Evolutionary conservation across 768 basidiomycete genomes (phyloP).

Genomic region (Termitomyces eurrhizus): DNA sequence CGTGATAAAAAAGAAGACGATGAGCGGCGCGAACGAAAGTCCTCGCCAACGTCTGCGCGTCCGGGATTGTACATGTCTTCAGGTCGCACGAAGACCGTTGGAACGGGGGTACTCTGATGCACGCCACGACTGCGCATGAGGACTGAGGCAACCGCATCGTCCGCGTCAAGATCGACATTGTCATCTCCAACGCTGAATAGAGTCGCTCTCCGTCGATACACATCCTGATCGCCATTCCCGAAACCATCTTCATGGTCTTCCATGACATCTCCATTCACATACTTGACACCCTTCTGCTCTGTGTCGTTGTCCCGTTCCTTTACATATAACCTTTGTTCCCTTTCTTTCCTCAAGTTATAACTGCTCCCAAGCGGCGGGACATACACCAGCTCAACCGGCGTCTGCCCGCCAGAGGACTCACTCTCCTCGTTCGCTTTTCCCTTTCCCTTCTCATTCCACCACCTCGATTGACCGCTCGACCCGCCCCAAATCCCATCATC

Average conservation of each 20-base stretch:
- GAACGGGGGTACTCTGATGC: conserved; percentile 15
- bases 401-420: conserved; percentile 31
- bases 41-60: conserved; percentile 54
- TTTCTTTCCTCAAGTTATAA: conserved; percentile 26
- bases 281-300: conserved; percentile 4
- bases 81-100: conserved; percentile 17
- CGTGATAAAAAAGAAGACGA: conserved; percentile 10
- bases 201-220: conserved; percentile 13
- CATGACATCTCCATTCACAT: conserved; percentile 15
- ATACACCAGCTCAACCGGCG: conserved; percentile 69
- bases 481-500: conserved; percentile 21
- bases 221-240: conserved; percentile 18
- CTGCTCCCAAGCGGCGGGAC: conserved; percentile 49
- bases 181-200: conserved; percentile 19
- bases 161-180: conserved; percentile 12
- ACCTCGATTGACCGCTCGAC: conserved; percentile 13
- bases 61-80: conserved; percentile 59
- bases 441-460: conserved; percentile 15
- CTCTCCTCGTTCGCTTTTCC: conserved; percentile 19
- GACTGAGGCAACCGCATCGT: conserved; percentile 12
- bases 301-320: conserved; percentile 18
- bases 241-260: conserved; percentile 22
- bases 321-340: conserved; percentile 13
- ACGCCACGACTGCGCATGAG: conserved; percentile 11
- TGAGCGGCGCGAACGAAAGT: conserved; percentile 30